Base-by-base conservation (phyloP, 306 rosid genomes). In the Corylus heterophylla region DNA sequence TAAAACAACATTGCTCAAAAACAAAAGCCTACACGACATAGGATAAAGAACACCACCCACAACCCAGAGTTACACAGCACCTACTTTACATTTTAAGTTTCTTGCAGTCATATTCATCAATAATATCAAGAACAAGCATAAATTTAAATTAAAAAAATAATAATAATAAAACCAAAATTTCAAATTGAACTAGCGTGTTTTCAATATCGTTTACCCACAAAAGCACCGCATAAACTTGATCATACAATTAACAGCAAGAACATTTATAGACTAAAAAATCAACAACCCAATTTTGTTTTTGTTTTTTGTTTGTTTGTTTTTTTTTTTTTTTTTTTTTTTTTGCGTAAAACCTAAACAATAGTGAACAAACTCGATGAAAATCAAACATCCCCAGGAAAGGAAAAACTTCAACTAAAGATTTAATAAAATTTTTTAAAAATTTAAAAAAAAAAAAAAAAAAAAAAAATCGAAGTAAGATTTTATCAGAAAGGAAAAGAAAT, bases 61-160 rank as follows among this genome's bases (percentile, higher is more conserved):
- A 44, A 29, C 62, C 82, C 54, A 62, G 76, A 74, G 58, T 49
- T 37, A 64, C 13, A 18, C 50, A 75, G 63, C 72, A 52, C 72
- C 49, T 47, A 69, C 20, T 48, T 56, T 75, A 52, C 62, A 76
- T 59, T 75, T 59, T 27, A 39, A 75, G 39, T 42, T 70, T 50
- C 69, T 35, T 37, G 8, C n/a, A 73, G 55, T 49, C 66, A 52
- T 39, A 75, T 35, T 70, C 56, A 78, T 75, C 31, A 81, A 67
- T 62, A 81, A 58, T 66, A 55, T 17, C 54, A 78, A 80, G 9
- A 54, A n/a, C 49, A 56, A 2, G 52, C 4, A 22, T 77, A 71
- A 3, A 44, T 42, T 42, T 37, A 37, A 37, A 37, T 37, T 37
- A 11, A 52, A 39, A 47, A 59, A 48, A 55, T 16, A 31, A 31